Evolutionary conservation across 805 yeast genomes (phyloP).

Genomic region (Saturnispora serradocipensis): DNA sequence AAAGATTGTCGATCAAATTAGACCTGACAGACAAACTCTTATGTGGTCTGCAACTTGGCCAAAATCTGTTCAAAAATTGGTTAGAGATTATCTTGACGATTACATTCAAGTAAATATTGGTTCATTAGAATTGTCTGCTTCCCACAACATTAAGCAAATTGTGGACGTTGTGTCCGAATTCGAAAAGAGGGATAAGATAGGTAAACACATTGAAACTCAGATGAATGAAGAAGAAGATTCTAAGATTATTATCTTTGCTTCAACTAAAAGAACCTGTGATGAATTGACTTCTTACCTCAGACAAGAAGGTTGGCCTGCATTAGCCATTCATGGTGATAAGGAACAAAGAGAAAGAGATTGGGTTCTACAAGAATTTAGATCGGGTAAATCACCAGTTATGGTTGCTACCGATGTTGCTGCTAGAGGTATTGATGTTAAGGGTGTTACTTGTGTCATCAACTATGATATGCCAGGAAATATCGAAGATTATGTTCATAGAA

Average conservation of each 20-base stretch:
- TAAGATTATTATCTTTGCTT: constrained; percentile 70
- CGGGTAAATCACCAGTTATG: constrained; percentile 92
- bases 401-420: constrained; percentile 99
- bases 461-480: constrained; percentile 97
- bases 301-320: constrained; percentile 97
- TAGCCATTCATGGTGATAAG: constrained; percentile 98
- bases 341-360: constrained; percentile 98
- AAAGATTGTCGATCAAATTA: constrained; percentile 89
- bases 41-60: constrained; percentile 99
- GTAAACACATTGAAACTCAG: constrained; percentile 75
- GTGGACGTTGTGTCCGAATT: constrained; percentile 87
- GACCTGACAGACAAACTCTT: constrained; percentile 98
- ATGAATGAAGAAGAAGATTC: constrained; percentile 66
- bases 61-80: constrained; percentile 88
- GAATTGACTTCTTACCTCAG: constrained; percentile 86
- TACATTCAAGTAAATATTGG: constrained; percentile 96
- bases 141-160: constrained; percentile 89
- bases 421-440: constrained; percentile 99
- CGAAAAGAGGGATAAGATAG: constrained; percentile 88
- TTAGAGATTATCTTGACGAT: constrained; percentile 83
- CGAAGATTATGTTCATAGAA: constrained; percentile 97
- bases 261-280: constrained; percentile 98
- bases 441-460: constrained; percentile 88
- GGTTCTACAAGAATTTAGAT: constrained; percentile 89
- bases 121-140: constrained; percentile 90